Percentiles rank a stretch among this genome's conserved stretches.
These are phyloP conservation scores for Persicaria maculosa DNA, from an alignment of 148 eudicot genomes.

Conservation along the genomic window DNA sequence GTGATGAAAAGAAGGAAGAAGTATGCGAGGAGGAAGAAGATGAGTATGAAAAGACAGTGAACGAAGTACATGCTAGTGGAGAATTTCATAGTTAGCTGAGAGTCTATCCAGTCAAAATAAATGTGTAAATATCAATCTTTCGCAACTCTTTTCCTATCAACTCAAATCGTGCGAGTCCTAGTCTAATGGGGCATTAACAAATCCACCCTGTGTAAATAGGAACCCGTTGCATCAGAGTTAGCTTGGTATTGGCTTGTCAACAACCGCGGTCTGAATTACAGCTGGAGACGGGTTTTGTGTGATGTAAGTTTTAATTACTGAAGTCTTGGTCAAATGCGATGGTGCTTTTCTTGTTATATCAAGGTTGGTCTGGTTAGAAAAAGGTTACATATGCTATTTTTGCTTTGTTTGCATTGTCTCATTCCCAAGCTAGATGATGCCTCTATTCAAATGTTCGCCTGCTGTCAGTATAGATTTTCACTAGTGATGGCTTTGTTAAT, in stretches of 20 bases:
- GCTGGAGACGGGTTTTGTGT: slow-evolving; percentile 2
- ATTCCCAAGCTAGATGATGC: not conserved
- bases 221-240: slow-evolving; percentile 9
- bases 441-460: not conserved
- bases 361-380: not conserved
- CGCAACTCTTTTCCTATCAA: not conserved
- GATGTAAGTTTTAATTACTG: not conserved
- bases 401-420: not conserved
- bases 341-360: not conserved
- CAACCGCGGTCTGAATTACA: not conserved
- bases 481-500: too few relatives aligned
- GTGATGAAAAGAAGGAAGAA: not conserved
- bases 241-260: not conserved
- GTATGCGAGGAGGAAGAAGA: not conserved
- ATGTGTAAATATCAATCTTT: not conserved
- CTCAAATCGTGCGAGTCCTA: not conserved
- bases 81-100: slow-evolving; percentile 7
- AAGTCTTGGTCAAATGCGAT: not conserved
- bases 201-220: slow-evolving; percentile 8
- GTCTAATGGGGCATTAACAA: slow-evolving; percentile 6
- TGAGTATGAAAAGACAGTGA: slow-evolving; percentile 15
- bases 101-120: slow-evolving; percentile 11
- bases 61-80: slow-evolving; percentile 15
- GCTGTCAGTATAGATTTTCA: not conserved
- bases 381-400: not conserved